Percentiles rank a stretch among this genome's conserved stretches.
phyloP scores from a whole-genome alignment of 148 eudicot species.

The Suaeda aralocaspica region DNA sequence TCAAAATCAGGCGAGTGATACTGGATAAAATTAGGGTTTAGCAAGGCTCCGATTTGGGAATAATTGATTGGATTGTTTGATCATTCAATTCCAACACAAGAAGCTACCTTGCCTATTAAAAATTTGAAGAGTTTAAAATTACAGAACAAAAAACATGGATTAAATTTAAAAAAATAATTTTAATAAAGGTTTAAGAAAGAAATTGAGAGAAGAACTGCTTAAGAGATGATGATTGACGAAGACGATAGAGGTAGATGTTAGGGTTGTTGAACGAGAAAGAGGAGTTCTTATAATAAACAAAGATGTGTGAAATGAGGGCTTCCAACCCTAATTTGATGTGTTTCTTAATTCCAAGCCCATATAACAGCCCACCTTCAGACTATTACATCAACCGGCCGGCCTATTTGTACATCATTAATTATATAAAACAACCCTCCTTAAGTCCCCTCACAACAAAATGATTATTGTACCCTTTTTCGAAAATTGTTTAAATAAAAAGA shows the following conservation, averaged over 20 bases:
- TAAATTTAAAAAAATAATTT: background rate
- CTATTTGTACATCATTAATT: no score
- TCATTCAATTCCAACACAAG: slow-evolving; percentile 35
- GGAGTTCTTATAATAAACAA: slow-evolving; percentile 3
- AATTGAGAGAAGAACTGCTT: background rate
- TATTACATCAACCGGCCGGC: no score
- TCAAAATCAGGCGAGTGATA: slow-evolving; percentile 65
- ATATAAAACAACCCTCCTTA: no score
- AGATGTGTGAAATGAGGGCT: background rate
- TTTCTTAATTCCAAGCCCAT: background rate
- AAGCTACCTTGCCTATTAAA: slow-evolving; percentile 44
- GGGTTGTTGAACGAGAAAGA: background rate
- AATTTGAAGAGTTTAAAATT: no score
- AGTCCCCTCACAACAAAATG: no score
- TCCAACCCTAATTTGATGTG: background rate
- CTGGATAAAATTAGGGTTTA: slow-evolving; percentile 19
- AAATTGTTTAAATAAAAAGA: no score
- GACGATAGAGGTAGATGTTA: background rate
- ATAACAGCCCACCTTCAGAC: background rate
- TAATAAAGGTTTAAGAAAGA: background rate
- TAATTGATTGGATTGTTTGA: slow-evolving; percentile 32
- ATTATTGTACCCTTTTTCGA: no score
- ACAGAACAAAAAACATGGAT: background rate
- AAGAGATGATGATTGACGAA: background rate
- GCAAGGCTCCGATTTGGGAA: slow-evolving; percentile 35